Conservation (phyloP, 2,329 filamentous ascomycete genomes). For the Fusarium hostae region DNA sequence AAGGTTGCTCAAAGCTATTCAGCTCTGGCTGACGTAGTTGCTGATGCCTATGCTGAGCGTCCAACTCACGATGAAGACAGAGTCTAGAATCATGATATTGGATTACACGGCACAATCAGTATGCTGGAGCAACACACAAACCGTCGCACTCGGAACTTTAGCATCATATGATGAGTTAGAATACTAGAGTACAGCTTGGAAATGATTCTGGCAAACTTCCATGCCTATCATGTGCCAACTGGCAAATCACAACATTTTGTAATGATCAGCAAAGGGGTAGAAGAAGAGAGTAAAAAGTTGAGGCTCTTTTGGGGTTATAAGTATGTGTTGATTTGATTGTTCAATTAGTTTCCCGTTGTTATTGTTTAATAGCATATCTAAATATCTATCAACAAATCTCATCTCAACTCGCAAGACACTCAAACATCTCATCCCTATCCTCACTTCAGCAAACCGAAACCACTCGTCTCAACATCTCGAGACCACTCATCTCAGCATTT, state of each 20-base stretch:
- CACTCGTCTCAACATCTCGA: not conserved
- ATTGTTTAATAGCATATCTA: not conserved
- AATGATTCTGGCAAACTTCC: slow-evolving; percentile 3
- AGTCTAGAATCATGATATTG: not conserved
- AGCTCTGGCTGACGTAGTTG: not conserved
- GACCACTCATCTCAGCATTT: not conserved
- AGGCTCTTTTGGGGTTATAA: not conserved
- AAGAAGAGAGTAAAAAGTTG: too few species aligned
- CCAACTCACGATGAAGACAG: not conserved
- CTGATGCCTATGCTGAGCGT: not conserved
- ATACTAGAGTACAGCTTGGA: not conserved
- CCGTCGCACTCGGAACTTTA: not conserved
- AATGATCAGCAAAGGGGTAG: not conserved
- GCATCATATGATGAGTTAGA: not conserved
- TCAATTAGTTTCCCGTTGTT: not conserved
- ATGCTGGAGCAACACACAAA: not conserved
- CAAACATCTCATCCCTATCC: not conserved
- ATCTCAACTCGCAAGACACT: not conserved
- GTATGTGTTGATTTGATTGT: not conserved
- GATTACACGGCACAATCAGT: not conserved
- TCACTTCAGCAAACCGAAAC: not conserved
- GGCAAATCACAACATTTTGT: slow-evolving; percentile 1
- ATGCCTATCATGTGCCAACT: not conserved
- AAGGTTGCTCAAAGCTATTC: not conserved
- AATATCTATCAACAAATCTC: not conserved